These are phyloP conservation scores for Gymnopilus dilepis DNA, from an alignment of 768 basidiomycete genomes.

Conservation along the genomic window DNA sequence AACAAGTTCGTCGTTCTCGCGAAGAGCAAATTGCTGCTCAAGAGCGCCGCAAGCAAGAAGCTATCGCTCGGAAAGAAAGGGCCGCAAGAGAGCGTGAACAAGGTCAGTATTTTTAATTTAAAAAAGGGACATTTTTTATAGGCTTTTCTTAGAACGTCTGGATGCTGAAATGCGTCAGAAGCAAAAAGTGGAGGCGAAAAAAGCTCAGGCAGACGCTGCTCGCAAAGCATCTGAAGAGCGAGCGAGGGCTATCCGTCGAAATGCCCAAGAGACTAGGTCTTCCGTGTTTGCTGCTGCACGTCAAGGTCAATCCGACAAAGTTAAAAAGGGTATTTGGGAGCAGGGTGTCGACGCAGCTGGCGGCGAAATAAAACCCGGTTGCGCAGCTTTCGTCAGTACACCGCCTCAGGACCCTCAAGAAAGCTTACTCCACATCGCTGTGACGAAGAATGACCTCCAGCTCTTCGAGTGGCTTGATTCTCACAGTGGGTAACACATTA, in stretches of 20 bases:
- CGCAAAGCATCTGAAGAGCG: conserved; percentile 57
- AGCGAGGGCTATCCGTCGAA: conserved; percentile 50
- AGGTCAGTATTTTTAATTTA: conserved; percentile 38
- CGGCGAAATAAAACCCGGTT: conserved; percentile 66
- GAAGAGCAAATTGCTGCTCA: conserved; percentile 63
- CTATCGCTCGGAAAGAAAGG: conserved; percentile 51
- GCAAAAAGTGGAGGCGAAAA: conserved; percentile 57
- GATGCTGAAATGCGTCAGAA: conserved; percentile 65
- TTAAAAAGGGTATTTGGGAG: conserved; percentile 73
- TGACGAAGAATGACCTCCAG: conserved; percentile 55
- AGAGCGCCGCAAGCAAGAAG: conserved; percentile 55
- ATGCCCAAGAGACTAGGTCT: conserved; percentile 61
- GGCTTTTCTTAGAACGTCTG: conserved; percentile 46
- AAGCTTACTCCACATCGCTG: conserved; percentile 74
- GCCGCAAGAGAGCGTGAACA: conserved; percentile 56
- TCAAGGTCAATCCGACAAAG: conserved; percentile 51
- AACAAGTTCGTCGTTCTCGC: conserved; percentile 51
- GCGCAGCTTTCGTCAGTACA: conserved; percentile 52
- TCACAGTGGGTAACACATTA: conserved; percentile 58
- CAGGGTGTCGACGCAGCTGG: conserved; percentile 73
- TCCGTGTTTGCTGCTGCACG: conserved; percentile 71
- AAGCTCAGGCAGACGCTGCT: conserved; percentile 54
- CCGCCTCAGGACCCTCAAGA: conserved; percentile 61
- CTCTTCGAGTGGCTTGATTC: conserved; percentile 73
- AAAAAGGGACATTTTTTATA: neutral